Evolutionary conservation across 495 filamentous ascomycete genomes (phyloP), one percentile per base, ranked within the genome.

Genomic region (Tirmania nivea): DNA sequence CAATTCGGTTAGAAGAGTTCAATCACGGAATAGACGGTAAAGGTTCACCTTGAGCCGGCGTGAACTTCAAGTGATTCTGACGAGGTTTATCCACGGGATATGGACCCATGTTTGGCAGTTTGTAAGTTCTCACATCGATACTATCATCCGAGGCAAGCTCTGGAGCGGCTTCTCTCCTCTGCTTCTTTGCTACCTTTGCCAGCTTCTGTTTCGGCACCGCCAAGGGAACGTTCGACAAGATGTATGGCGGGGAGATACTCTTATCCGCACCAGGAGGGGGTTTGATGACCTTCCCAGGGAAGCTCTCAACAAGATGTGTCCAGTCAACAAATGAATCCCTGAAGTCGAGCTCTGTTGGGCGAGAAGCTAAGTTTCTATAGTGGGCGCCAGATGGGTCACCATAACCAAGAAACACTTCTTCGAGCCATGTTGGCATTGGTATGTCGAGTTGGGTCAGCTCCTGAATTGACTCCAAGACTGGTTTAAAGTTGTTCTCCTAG

Each of bases 401-500:
- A 69, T 89, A 94, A 8, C 90, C 90, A 14, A 99, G 74, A 69
- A 99, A 96, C 8, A 95, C 88, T 53, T 96, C 90, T 60, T 93
- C 85, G 34, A 99, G 70, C 90, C 90, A 99, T 11, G 81, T 75
- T 3, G 92, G 86, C 42, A 94, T 75, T 8, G 84, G 79, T 21
- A 92, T 78, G 56, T 94, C 83, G 2, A 87, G 85, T 31, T 94
- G 73, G 5, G 85, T 80, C 25, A 99, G 75, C 50, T 78, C 83
- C 61, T 80, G 80, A 63, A 99, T 90, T 0, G 87, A 93, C 55
- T 94, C 83, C 16, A 99, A 71, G 17, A 96, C 80, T 10, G 87
- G 79, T 61, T 86, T 95, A 75, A 95, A 99, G 65, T 96, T 99
- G 65, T 99, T 99, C 64, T 96, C 92, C 55, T 62, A 55, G n/a